Conservation (phyloP, 441 rosid genomes). For the Populus hybrid region DNA sequence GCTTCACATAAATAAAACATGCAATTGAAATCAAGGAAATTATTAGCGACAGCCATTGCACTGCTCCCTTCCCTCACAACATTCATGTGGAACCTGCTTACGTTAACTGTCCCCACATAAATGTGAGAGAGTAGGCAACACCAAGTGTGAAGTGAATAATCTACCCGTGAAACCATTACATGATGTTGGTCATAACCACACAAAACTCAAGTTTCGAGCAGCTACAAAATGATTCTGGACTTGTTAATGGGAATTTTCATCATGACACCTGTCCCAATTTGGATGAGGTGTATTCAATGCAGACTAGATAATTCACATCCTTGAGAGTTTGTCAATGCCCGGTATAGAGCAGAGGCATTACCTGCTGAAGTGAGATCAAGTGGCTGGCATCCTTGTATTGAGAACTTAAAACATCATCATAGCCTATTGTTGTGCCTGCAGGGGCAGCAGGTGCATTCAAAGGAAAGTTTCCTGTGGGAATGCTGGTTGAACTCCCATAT, state of each 20-base stretch:
- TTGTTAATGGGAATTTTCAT: not conserved
- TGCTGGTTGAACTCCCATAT: slow-evolving; percentile 68
- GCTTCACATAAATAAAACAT: not conserved
- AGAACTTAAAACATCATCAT: slow-evolving; percentile 77
- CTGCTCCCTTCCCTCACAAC: not conserved
- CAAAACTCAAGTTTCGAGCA: not conserved
- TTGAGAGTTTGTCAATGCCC: slow-evolving; percentile 5
- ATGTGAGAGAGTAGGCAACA: not conserved
- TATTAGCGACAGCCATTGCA: not conserved
- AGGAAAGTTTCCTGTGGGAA: slow-evolving; percentile 73
- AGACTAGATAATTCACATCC: slow-evolving; percentile 1
- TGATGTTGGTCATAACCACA: too few relatives aligned
- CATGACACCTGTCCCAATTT: not conserved
- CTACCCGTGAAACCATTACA: not conserved
- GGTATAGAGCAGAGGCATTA: slow-evolving; percentile 18
- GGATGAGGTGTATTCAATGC: not conserved
- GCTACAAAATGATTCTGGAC: not conserved
- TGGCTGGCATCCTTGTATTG: slow-evolving; percentile 83
- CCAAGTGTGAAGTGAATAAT: not conserved
- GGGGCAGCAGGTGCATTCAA: slow-evolving; percentile 68
- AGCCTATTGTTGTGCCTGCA: slow-evolving; percentile 59
- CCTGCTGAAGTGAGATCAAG: slow-evolving; percentile 87
- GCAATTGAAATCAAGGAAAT: not conserved
- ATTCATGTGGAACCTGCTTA: not conserved
- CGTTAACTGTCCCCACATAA: not conserved